Evolutionary conservation across 1,284 basidiomycete genomes (phyloP).

Genomic region (Neotropicomus parvogracilis): DNA sequence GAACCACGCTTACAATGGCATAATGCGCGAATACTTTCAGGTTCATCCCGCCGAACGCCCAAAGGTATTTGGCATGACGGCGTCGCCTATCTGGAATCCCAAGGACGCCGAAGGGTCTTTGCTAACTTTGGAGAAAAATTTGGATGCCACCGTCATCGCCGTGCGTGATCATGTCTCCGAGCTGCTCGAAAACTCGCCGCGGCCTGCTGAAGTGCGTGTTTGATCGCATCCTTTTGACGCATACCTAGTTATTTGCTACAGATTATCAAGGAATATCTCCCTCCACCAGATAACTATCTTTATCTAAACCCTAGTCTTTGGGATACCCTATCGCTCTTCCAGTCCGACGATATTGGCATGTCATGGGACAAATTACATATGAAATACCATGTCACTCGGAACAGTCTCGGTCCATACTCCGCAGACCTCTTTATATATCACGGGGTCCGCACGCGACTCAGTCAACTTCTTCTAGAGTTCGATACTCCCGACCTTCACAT

Average conservation of each 20-base stretch:
- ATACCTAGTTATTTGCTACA: conserved; percentile 26
- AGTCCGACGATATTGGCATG: conserved; percentile 41
- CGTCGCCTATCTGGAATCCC: conserved; percentile 78
- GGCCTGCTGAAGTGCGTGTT: conserved; percentile 58
- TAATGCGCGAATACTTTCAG: conserved; percentile 75
- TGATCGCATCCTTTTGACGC: neutral
- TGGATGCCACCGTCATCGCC: conserved; percentile 71
- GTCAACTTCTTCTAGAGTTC: conserved; percentile 35
- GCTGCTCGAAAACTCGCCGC: conserved; percentile 55
- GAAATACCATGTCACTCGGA: conserved; percentile 57
- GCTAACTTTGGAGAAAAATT: conserved; percentile 60
- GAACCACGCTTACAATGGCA: conserved; percentile 76
- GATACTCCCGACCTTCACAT: conserved; percentile 13
- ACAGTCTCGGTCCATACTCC: conserved; percentile 50
- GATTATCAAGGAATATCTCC: conserved; percentile 56
- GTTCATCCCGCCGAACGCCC: conserved; percentile 49
- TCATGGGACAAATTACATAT: conserved; percentile 54
- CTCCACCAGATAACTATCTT: conserved; percentile 47
- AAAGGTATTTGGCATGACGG: conserved; percentile 87
- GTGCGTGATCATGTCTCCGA: conserved; percentile 66
- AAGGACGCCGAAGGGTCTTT: conserved; percentile 60
- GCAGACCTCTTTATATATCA: conserved; percentile 60
- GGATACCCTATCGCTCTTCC: conserved; percentile 48
- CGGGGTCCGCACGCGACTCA: conserved; percentile 52
- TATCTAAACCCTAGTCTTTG: conserved; percentile 56